Evolutionary conservation across 768 basidiomycete species (phyloP), one percentile per base, ranked within the genome.

Genomic region (Termitomyces sp.): DNA sequence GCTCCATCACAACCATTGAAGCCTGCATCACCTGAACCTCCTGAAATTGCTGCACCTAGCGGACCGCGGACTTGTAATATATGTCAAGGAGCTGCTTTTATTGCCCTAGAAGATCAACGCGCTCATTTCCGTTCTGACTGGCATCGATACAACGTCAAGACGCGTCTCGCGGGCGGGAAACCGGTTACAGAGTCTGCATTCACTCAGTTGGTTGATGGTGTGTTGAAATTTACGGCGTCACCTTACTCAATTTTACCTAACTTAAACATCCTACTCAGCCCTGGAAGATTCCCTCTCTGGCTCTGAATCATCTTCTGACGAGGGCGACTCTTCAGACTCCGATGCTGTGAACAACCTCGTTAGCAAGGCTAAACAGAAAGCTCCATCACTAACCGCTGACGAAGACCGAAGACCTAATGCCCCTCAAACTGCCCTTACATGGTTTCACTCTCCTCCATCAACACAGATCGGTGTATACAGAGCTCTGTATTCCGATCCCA

Each of bases 121-220:
- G 69, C 74, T 1, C 96, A 98, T 72, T 97, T 91, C 70, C 85
- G 86, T 63, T 92, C 91, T 10, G 96, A 99, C 71, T 98, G 96
- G 97, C 96, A 99, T 79, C 83, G 94, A 57, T 98, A 96, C 75
- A 98, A 98, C 69, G 90, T 94, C 63, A 97, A 96, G 73, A 80
- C 83, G 48, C 85, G 86, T 56, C 73, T 94, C 50, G 74, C 78
- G 51, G 87, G 87, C 6, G 80, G 83, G 10, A 75, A 77, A 22
- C 71, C 85, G 26, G 83, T 94, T 22, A 75, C 83, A 0, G 90
- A 93, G 67, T 68, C 79, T 28, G 81, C 85, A 18, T 99, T 96
- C 65, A 74, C 82, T 22, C 81, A 84, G 55, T 78, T 98, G 42
- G 79, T 97, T 6, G 94, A 94, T 64, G 87, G 96, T 94, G 66